Evolutionary conservation across 257 asterid genomes (phyloP).

Genomic region (Avicennia marina): DNA sequence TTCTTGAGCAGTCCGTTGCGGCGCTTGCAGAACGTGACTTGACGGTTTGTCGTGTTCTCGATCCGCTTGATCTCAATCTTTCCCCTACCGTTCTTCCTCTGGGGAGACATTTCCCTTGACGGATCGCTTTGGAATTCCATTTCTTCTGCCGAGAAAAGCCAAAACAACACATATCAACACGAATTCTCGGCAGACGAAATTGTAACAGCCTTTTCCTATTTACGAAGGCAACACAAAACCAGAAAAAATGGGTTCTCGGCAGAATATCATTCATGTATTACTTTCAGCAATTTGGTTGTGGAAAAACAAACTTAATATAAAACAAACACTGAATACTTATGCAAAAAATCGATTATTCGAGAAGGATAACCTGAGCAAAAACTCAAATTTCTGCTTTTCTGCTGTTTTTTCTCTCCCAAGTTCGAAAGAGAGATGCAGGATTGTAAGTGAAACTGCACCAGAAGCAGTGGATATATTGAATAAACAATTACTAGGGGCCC

Average conservation of each 20-base stretch:
- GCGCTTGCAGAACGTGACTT: slow-evolving; percentile 94
- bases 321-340: neutral
- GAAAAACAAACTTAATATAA: neutral
- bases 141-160: slow-evolving; percentile 6
- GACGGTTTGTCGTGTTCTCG: slow-evolving; percentile 95
- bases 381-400: slow-evolving; percentile 14
- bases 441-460: slow-evolving; percentile 33
- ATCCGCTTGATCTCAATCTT: slow-evolving; percentile 92
- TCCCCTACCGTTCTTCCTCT: slow-evolving; percentile 71
- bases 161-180: neutral
- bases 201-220: too few relatives aligned
- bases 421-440: slow-evolving; percentile 38
- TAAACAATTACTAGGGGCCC: slow-evolving; percentile 8
- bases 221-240: too few relatives aligned
- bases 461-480: slow-evolving; percentile 44
- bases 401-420: slow-evolving; percentile 22
- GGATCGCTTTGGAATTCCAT: slow-evolving; percentile 65
- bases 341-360: slow-evolving; percentile 24
- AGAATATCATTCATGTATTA: too few relatives aligned
- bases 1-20: slow-evolving; percentile 82
- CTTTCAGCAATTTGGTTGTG: slow-evolving; percentile 12
- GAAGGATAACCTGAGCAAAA: slow-evolving; percentile 12
- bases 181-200: neutral
- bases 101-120: slow-evolving; percentile 64
- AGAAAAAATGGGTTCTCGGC: too few relatives aligned